Conservation (phyloP, 2,329 filamentous ascomycete species). For the Alternaria arbusti region DNA sequence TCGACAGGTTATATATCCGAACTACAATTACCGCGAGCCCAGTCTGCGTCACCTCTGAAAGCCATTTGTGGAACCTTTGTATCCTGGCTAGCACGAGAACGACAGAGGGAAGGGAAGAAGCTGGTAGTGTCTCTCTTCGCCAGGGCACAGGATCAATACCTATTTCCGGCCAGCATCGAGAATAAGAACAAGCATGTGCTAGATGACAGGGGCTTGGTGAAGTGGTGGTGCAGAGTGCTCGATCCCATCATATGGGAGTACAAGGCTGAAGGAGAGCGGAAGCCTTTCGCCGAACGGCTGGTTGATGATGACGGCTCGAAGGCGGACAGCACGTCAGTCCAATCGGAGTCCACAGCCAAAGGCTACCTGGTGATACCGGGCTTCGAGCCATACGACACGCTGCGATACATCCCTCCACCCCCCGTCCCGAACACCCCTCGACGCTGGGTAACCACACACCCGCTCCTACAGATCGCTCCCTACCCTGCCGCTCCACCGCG, state of each 20-base stretch:
- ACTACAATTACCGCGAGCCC: constrained; percentile 60
- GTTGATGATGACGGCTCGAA: constrained; percentile 32
- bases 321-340: constrained; percentile 19
- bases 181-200: constrained; percentile 87
- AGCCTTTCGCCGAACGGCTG: constrained; percentile 39
- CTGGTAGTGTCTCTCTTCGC: constrained; percentile 90
- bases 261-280: constrained; percentile 51
- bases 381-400: constrained; percentile 79
- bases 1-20: constrained; percentile 86
- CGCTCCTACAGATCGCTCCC: constrained; percentile 76
- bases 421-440: constrained; percentile 48
- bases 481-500: constrained; percentile 73
- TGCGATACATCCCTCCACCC: constrained; percentile 73
- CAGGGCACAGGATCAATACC: constrained; percentile 87
- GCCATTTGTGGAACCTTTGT: constrained; percentile 78
- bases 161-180: constrained; percentile 90
- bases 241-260: constrained; percentile 72
- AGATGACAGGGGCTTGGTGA: constrained; percentile 86
- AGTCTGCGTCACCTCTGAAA: constrained; percentile 72
- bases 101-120: constrained; percentile 68
- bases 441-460: constrained; percentile 66
- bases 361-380: constrained; percentile 89
- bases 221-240: constrained; percentile 93
- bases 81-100: constrained; percentile 71
- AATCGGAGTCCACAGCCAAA: constrained; percentile 56